phyloP scores from a whole-genome alignment of 345 rosid genomes.

The Lepidium sativum region DNA sequence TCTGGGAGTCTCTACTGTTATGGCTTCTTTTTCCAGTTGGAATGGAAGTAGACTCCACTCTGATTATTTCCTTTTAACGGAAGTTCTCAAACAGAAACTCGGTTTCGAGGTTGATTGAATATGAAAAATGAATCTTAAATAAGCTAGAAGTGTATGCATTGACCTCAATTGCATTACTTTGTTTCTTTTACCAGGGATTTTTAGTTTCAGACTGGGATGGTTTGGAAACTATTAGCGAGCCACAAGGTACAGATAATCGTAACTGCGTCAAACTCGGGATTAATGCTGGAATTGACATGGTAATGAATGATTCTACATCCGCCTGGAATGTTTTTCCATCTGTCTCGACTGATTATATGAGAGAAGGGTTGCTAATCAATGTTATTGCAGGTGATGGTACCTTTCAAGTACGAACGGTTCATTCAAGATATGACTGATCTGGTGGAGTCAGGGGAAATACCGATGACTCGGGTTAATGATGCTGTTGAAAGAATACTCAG shows the following conservation, averaged over 20 bases:
- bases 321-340: no score
- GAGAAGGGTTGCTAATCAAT: neutral
- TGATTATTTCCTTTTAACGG: conserved; percentile 59
- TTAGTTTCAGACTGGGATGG: conserved; percentile 80
- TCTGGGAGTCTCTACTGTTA: conserved; percentile 70
- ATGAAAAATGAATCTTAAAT: neutral
- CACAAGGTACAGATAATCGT: conserved; percentile 58
- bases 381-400: conserved; percentile 69
- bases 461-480: conserved; percentile 57
- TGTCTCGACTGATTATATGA: conserved; percentile 1
- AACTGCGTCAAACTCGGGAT: conserved; percentile 45
- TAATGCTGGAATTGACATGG: conserved; percentile 96
- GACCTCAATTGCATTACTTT: neutral
- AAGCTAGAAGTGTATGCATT: neutral
- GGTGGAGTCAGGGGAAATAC: conserved; percentile 70
- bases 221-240: conserved; percentile 50
- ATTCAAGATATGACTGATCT: conserved; percentile 39
- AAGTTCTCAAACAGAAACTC: conserved; percentile 60
- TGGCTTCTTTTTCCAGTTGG: conserved; percentile 93
- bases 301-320: conserved; percentile 12
- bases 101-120: conserved; percentile 56
- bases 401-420: conserved; percentile 47
- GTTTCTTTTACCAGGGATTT: conserved; percentile 43
- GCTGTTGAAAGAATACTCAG: conserved; percentile 80
- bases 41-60: conserved; percentile 61